phyloP scores from a whole-genome alignment of 139 green algal species.

The Raphidocelis subcapitata region DNA sequence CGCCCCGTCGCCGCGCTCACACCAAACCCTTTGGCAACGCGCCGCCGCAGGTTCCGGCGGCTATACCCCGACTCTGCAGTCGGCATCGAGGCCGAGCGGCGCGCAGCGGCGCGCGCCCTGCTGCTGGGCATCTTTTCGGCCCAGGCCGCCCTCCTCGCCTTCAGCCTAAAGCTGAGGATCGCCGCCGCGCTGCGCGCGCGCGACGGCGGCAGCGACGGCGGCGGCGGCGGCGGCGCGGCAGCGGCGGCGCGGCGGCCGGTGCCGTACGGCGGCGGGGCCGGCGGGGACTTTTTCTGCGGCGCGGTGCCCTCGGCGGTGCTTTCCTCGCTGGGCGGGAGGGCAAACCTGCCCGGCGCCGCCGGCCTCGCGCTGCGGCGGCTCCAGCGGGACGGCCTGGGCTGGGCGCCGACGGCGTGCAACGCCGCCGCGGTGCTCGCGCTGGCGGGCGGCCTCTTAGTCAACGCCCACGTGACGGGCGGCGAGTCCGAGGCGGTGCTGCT shows the following conservation, averaged over 20 bases:
- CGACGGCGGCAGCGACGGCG: slow-evolving; percentile 14
- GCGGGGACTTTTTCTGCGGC: slow-evolving; percentile 46
- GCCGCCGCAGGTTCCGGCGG: slow-evolving; percentile 39
- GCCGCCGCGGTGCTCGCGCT: slow-evolving; percentile 71
- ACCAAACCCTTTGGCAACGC: neutral
- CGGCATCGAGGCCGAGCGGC: slow-evolving; percentile 56
- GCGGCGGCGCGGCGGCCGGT: too few relatives aligned
- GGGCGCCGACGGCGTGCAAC: slow-evolving; percentile 85
- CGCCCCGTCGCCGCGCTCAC: too few relatives aligned
- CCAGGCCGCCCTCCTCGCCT: slow-evolving; percentile 84
- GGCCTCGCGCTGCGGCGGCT: slow-evolving; percentile 54
- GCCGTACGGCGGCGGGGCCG: slow-evolving; percentile 1
- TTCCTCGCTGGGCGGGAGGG: slow-evolving; percentile 11
- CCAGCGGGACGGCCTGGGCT: slow-evolving; percentile 53
- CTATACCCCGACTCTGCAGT: slow-evolving; percentile 65
- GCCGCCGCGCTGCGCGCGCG: slow-evolving; percentile 34
- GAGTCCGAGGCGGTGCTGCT: slow-evolving; percentile 63
- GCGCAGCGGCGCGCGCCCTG: slow-evolving; percentile 48
- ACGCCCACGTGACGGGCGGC: slow-evolving; percentile 42
- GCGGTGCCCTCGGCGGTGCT: slow-evolving; percentile 30
- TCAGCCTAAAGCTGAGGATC: slow-evolving; percentile 90
- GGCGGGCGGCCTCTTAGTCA: slow-evolving; percentile 67
- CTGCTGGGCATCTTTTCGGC: slow-evolving; percentile 79
- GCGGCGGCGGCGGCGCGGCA: neutral
- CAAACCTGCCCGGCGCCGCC: slow-evolving; percentile 42